A percentile compares a stretch with the other conserved stretches of the same genome.
phyloP scores from a whole-genome alignment of 208 protist genomes.

The Leishmania lainsoni region DNA sequence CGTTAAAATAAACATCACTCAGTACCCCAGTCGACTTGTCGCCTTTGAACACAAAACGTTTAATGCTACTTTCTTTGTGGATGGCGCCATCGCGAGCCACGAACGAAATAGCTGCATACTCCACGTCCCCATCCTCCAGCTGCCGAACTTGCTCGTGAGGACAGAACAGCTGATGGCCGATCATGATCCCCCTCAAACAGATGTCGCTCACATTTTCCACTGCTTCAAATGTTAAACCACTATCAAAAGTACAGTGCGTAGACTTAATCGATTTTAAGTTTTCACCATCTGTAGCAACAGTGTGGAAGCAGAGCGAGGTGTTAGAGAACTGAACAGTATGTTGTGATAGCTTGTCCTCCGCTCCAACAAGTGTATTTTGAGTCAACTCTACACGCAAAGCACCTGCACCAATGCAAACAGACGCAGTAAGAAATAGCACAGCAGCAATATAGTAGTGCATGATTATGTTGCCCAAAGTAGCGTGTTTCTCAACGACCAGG shows the following conservation, averaged over 20 bases:
- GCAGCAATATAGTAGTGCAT: not conserved
- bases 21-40: conserved; percentile 21
- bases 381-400: conserved; percentile 32
- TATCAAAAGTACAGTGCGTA: conserved; percentile 56
- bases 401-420: conserved; percentile 1
- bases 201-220: conserved; percentile 39
- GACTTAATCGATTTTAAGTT: not conserved
- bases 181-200: conserved; percentile 54
- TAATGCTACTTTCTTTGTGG: conserved; percentile 12
- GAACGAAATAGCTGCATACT: conserved; percentile 21
- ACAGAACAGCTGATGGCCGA: conserved; percentile 55
- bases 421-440: conserved; percentile 17
- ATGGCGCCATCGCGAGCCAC: conserved; percentile 3
- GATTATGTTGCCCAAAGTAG: not conserved
- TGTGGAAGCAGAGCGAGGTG: conserved; percentile 38
- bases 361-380: conserved; percentile 4
- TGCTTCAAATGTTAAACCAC: conserved; percentile 39
- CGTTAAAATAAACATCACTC: conserved; percentile 47
- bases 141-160: conserved; percentile 27
- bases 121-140: conserved; percentile 17
- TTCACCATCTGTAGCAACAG: conserved; percentile 17
- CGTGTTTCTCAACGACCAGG: not conserved
- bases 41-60: conserved; percentile 30
- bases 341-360: conserved; percentile 9
- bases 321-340: conserved; percentile 41